These are phyloP conservation scores for Cupressus sempervirens DNA, from an alignment of 75 land plant species.

Conservation along the genomic window DNA sequence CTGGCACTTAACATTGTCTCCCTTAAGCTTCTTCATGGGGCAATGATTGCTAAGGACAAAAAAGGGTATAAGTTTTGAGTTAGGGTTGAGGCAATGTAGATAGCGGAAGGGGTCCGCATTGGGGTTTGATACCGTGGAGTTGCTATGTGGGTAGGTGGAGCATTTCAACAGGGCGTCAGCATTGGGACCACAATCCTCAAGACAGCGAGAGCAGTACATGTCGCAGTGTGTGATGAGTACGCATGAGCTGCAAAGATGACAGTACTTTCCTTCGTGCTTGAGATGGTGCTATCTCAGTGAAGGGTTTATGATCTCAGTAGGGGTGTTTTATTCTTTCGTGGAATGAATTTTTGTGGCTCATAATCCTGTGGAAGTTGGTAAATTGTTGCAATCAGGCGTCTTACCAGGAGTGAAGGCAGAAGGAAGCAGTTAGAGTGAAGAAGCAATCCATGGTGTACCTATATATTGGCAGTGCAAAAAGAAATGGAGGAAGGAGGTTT, in stretches of 20 bases:
- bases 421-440: no score
- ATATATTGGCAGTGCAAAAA: no score
- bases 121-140: not conserved
- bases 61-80: not conserved
- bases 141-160: not conserved
- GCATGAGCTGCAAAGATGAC: slow-evolving; percentile 3
- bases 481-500: no score
- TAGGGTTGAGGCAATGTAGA: slow-evolving; percentile 8
- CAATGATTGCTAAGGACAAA: not conserved
- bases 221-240: slow-evolving; percentile 6
- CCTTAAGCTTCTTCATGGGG: not conserved
- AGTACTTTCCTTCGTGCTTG: not conserved
- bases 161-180: not conserved
- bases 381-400: no score
- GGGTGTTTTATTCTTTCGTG: no score
- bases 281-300: no score
- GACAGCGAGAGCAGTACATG: slow-evolving; percentile 3
- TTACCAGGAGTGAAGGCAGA: no score
- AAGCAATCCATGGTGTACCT: no score
- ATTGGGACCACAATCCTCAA: not conserved
- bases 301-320: no score
- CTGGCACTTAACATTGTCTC: no score
- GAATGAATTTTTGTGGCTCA: no score
- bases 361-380: no score
- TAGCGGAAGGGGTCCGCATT: not conserved